Base-by-base conservation (phyloP, 768 basidiomycete species). In the Tephrocybe rancida region DNA sequence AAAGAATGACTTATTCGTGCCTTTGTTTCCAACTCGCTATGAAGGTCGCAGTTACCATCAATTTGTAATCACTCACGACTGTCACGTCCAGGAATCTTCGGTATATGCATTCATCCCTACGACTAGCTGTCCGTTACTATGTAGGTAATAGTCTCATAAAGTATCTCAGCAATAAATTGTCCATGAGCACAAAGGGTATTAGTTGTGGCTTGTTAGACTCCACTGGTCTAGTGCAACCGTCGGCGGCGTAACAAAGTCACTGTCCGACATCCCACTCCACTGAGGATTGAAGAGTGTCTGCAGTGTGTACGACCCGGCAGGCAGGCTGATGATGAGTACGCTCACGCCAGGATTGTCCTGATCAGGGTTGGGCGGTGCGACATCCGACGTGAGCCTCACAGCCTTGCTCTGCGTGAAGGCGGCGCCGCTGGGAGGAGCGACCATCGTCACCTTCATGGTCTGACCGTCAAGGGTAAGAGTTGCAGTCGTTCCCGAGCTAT, bases 211-310 rank as follows among this genome's bases (percentile, higher is more conserved):
- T 26, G 80, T 87, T 57, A 92, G 68, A 30, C 81, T 78, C 96
- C 96, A 98, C 58, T 70, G 71, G 56, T 78, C 82, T 50, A 98
- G 68, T 2, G 84, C 63, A 16, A 98, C 94, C 32, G 76, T 76
- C 8, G 77, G 71, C 0, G 95, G 95, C 11, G 84, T 87, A 56
- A 88, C 80, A 70, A 84, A 87, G 42, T 83, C 76, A 48, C 64
- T 67, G 2, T 63, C 63, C 29, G 81, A 73, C 76, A 88, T 81
- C 25, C 82, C 85, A 34, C 76, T 69, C 94, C 95, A 98, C 64
- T 96, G 90, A n/a, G 96, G 97, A 69, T 84, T 94, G 75, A 98
- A 89, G 66, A 98, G 68, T 47, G 98, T 87, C 72, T 95, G 84
- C 44, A 97, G 69, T 14, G 74, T 88, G 70, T 91, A 87, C 43